Percentiles rank a stretch among this genome's conserved stretches.
Conservation (phyloP, 768 basidiomycete species). For the Xerocomellus intermedius region DNA sequence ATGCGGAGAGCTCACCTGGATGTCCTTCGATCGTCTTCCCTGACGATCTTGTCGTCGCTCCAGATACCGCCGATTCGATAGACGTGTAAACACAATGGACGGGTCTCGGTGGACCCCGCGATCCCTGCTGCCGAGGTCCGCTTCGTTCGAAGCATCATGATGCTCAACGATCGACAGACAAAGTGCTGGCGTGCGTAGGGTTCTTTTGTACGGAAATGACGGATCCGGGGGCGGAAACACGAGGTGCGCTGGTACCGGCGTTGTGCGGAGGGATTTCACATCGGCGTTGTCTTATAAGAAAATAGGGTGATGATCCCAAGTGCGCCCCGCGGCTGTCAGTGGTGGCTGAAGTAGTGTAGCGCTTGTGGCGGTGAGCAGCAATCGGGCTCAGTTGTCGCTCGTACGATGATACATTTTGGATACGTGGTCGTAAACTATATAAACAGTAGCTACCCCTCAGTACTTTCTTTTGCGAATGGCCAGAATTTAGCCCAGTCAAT, state of each 20-base stretch:
- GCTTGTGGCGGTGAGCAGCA: no score
- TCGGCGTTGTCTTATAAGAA: not conserved
- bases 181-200: not conserved
- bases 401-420: no score
- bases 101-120: not conserved
- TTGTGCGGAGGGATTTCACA: not conserved
- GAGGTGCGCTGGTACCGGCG: not conserved
- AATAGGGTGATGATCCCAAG: not conserved
- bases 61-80: slow-evolving; percentile 30
- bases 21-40: slow-evolving; percentile 27
- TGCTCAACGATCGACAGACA: not conserved
- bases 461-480: no score
- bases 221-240: not conserved
- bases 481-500: no score
- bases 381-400: no score
- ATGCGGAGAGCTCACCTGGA: slow-evolving; percentile 17
- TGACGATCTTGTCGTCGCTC: slow-evolving; percentile 29
- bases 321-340: no score
- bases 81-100: slow-evolving; percentile 24
- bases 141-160: slow-evolving; percentile 3
- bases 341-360: not conserved
- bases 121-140: not conserved
- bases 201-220: not conserved
- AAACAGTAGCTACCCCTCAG: no score
- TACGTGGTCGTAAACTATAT: no score